Conservation (phyloP, 202 grass and related monocot genomes). For the Schoenoplectus tabernaemontani region DNA sequence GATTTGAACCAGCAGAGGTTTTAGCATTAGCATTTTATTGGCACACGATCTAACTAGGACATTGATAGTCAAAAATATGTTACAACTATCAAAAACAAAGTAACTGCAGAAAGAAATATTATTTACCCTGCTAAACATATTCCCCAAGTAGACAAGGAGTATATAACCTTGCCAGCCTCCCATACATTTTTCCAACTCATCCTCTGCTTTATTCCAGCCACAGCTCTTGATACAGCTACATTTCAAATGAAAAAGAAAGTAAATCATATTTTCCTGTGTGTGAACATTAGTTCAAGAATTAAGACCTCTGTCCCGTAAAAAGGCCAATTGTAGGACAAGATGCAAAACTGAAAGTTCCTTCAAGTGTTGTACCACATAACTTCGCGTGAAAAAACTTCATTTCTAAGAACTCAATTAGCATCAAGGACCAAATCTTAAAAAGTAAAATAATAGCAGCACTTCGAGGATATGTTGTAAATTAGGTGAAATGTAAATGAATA, state of each 20-base stretch:
- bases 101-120: background rate
- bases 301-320: background rate
- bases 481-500: background rate
- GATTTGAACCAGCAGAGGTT: no score
- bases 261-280: background rate
- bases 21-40: no score
- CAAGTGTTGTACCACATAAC: background rate
- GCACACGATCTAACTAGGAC: background rate
- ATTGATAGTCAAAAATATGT: background rate
- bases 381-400: no score
- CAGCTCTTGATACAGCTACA: slow-evolving; percentile 58
- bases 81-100: background rate
- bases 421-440: background rate
- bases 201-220: slow-evolving; percentile 47
- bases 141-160: slow-evolving; percentile 80
- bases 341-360: background rate
- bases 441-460: background rate
- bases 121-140: slow-evolving; percentile 75
- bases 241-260: background rate
- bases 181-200: slow-evolving; percentile 68
- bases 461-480: background rate
- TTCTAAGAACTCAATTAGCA: no score
- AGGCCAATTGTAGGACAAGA: background rate
- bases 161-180: slow-evolving; percentile 83
- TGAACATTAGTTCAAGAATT: background rate